A percentile compares a stretch with the other conserved stretches of the same genome.
phyloP scores from a whole-genome alignment of 345 rosid genomes.

The Melaleuca alternifolia region DNA sequence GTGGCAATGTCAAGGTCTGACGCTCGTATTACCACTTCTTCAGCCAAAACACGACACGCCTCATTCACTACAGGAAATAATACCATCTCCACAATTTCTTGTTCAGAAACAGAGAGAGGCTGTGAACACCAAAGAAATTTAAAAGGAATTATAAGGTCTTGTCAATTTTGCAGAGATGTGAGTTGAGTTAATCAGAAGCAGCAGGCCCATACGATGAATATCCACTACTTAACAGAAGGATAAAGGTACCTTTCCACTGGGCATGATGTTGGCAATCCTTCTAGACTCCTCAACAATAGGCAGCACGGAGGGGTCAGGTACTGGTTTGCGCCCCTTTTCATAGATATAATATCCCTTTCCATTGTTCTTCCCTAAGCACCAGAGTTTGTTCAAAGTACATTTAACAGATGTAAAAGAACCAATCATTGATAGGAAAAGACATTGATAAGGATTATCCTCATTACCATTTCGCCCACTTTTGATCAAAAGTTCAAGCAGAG shows the following conservation, averaged over 20 bases:
- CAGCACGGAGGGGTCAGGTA: conserved; percentile 69
- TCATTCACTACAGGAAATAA: conserved; percentile 89
- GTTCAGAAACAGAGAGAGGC: conserved; percentile 70
- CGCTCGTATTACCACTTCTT: conserved; percentile 72
- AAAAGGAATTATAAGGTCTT: neutral
- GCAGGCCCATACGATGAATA: neutral
- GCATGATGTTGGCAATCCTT: conserved; percentile 63
- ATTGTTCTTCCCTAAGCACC: conserved; percentile 61
- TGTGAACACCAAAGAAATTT: conserved; percentile 15
- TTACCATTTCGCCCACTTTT: conserved; percentile 81
- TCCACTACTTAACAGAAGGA: neutral
- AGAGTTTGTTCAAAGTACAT: neutral
- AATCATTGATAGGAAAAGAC: neutral
- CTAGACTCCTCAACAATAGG: conserved; percentile 68
- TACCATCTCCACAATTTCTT: conserved; percentile 82
- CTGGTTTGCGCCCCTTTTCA: conserved; percentile 76
- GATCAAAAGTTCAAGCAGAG: conserved; percentile 57
- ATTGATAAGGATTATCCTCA: neutral
- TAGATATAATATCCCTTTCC: conserved; percentile 83
- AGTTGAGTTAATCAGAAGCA: neutral
- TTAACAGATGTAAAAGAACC: neutral
- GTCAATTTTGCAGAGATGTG: neutral
- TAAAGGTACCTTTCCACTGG: conserved; percentile 69
- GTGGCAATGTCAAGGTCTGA: conserved; percentile 88
- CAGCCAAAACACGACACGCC: conserved; percentile 85